phyloP scores from a whole-genome alignment of 495 filamentous ascomycete species.

The Penicillium alfredii region DNA sequence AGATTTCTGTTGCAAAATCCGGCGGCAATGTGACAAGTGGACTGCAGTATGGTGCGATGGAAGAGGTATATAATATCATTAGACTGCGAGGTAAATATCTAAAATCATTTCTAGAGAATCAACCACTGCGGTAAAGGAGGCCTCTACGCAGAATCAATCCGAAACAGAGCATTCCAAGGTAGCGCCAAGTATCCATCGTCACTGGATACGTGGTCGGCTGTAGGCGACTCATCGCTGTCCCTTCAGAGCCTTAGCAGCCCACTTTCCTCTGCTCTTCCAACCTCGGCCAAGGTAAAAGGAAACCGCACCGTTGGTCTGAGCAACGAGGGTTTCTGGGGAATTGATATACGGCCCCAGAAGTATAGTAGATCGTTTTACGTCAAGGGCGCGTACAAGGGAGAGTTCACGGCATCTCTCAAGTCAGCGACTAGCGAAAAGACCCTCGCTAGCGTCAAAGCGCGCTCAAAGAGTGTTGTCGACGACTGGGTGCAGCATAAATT shows the following conservation, averaged over 20 bases:
- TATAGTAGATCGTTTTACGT: conserved; percentile 57
- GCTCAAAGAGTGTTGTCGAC: conserved; percentile 20
- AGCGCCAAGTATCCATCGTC: conserved; percentile 36
- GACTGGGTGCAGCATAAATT: conserved; percentile 33
- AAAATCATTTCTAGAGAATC: conserved; percentile 47
- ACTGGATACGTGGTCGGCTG: conserved; percentile 48
- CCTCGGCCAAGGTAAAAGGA: conserved; percentile 53
- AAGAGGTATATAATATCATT: conserved; percentile 34
- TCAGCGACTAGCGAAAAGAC: conserved; percentile 24
- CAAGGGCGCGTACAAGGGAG: conserved; percentile 34
- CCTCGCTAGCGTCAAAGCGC: conserved; percentile 24
- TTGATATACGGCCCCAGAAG: conserved; percentile 47
- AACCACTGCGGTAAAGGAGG: conserved; percentile 73
- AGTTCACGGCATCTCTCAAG: conserved; percentile 26
- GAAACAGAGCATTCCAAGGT: conserved; percentile 66
- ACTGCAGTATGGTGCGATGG: conserved; percentile 55
- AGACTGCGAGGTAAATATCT: no score
- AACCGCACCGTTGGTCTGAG: conserved; percentile 43
- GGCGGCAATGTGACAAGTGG: conserved; percentile 48
- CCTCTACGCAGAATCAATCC: conserved; percentile 67
- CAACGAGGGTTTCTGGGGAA: conserved; percentile 61
- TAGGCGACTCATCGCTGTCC: conserved; percentile 46
- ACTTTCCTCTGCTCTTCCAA: conserved; percentile 54
- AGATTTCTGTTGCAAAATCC: conserved; percentile 38
- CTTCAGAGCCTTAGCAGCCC: conserved; percentile 49